Percentiles rank a stretch among this genome's conserved stretches.
These are phyloP conservation scores for Chaetomiaceae sp. DNA, from an alignment of 2,329 filamentous ascomycete species.

Conservation along the genomic window DNA sequence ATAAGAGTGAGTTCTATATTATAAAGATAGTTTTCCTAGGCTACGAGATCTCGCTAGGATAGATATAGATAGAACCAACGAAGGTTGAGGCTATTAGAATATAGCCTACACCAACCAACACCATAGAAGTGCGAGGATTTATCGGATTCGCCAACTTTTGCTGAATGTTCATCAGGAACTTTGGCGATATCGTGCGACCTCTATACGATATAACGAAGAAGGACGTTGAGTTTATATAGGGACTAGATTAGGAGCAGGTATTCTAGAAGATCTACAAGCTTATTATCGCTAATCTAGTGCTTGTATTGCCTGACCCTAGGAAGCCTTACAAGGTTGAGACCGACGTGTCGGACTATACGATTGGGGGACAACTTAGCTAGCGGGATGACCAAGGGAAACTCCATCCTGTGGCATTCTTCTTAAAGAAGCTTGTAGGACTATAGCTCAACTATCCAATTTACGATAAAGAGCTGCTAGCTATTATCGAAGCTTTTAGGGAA, in stretches of 20 bases:
- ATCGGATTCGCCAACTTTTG: slow-evolving; percentile 34
- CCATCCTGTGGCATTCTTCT: background rate
- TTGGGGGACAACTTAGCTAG: background rate
- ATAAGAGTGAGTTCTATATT: slow-evolving; percentile 4
- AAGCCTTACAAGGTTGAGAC: background rate
- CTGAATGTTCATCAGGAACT: background rate
- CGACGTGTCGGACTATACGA: background rate
- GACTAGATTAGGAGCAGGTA: background rate
- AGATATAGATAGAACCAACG: background rate
- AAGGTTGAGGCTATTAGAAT: background rate
- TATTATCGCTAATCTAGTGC: background rate
- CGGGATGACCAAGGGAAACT: background rate
- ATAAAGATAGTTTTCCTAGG: background rate
- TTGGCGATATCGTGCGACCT: background rate
- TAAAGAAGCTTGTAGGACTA: background rate
- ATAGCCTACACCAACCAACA: background rate
- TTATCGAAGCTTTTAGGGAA: background rate
- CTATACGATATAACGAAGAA: background rate
- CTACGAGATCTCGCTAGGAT: background rate
- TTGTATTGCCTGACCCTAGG: background rate
- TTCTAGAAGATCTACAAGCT: background rate
- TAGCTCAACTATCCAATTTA: background rate
- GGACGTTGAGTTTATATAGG: background rate
- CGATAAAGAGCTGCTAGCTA: background rate
- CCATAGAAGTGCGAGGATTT: slow-evolving; percentile 27